Base-by-base conservation (phyloP, 1,284 basidiomycete genomes). In the Ustilago sp. region DNA sequence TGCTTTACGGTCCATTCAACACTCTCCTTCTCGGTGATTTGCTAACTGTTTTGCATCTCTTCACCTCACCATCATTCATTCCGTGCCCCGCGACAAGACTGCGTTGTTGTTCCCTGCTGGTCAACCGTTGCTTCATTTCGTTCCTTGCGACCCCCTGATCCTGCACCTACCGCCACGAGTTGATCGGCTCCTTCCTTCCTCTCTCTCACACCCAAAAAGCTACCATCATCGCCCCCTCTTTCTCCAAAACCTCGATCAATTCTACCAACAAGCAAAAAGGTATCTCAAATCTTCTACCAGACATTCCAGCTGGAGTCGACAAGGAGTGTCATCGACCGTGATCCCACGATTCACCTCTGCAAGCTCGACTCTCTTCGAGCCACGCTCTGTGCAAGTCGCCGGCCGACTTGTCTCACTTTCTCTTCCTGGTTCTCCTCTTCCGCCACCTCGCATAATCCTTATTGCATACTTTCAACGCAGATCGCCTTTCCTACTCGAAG, bases 381-480 rank as follows among this genome's bases (percentile, higher is more conserved):
- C 12, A 50, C 19, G 6, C 23, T 15, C 32, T 36, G 11, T 15
- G 15, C 57, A 56, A 56, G 62, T 64, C 68, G 68, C 68, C 48
- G 62, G 62, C 55, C 68, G 62, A 58, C 68, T 64, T 57, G 39
- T 48, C 45, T 15, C 41, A 32, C 51, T 28, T 28, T 28, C 9
- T 35, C 5, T 17, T 45, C n/a, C n/a, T 19, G 7, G n/a, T 45
- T 19, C 7, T 7, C 43, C 43, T 6, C 43, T 45, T 19, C n/a
- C n/a, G 43, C 17, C 43, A 45, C n/a, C n/a, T 11, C n/a, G 50
- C 41, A 53, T 48, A 36, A 39, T 23, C n/a, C 32, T 31, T 17
- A 17, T 13, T n/a, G 11, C 36, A 35, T 19, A 9, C 28, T 13
- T 11, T 31, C 61, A n/a, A 50, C 19, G 31, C 38, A 38, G 23